Base-by-base conservation (phyloP, 371 early-diverging fungal genomes). In the Syncephalis plumigaleata region DNA sequence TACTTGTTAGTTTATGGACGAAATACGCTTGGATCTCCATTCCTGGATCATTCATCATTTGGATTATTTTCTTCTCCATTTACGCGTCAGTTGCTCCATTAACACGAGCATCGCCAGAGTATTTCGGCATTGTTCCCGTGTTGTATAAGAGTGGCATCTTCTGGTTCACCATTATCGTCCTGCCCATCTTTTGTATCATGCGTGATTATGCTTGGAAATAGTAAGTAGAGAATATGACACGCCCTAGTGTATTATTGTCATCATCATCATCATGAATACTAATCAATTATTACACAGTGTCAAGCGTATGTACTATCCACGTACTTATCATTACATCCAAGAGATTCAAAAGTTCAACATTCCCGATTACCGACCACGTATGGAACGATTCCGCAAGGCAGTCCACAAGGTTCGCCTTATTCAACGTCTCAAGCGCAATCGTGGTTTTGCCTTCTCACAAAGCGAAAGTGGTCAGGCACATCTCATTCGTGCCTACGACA, bases 331-430 rank as follows among this genome's bases (percentile, higher is more conserved):
- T 58, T 86, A 87, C 53, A 87, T 93, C 26, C 96, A 96, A 64
- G 96, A 96, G 64, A 92, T 96, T 42, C 91, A 92, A 63, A 91
- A 95, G 65, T 91, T 79, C 77, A 91, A 94, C 65, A 87, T 94
- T 46, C 94, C 94, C n/a, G 97, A 95, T 56, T 88, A 90, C 59
- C 78, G 93, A 37, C 95, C 97, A 36, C 73, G 94, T 26, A 87
- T 90, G 89, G 92, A 96, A 58, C 70, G 89, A 47, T 96, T 96
- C 81, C 75, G 87, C 54, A 91, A 94, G 64, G 94, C 94, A 1
- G 93, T 96, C 11, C 84, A 90, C 70, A 94, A 93, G 66, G 93
- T 87, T 9, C 82, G 96, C 27, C 71, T 83, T 55, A 82, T 88
- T 48, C 96, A 97, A 59, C 75, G 95, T 22, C 66, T 91, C 22